phyloP scores from a whole-genome alignment of 2,329 filamentous ascomycete species.

The Samsoniella hepiali region DNA sequence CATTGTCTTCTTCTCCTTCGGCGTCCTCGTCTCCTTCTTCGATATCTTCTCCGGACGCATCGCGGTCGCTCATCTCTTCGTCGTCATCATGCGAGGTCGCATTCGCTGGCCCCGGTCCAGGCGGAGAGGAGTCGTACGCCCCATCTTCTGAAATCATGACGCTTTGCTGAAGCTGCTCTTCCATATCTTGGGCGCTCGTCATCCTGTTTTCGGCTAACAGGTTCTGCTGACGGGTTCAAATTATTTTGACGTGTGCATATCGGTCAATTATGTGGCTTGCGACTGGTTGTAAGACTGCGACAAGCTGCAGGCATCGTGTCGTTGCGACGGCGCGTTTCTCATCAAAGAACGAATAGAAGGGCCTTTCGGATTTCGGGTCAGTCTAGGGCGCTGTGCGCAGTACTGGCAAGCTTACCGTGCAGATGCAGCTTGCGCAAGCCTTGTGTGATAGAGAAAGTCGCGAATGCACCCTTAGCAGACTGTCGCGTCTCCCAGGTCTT shows the following conservation, averaged over 20 bases:
- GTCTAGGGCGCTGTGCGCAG: background rate
- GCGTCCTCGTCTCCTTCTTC: conserved; percentile 40
- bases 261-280: conserved; percentile 25
- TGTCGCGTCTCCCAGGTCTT: conserved; percentile 17
- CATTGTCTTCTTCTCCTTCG: conserved; percentile 42
- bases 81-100: conserved; percentile 32
- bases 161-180: conserved; percentile 57
- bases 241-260: conserved; percentile 29
- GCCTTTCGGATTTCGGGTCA: background rate
- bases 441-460: background rate
- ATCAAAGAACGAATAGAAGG: background rate
- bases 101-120: conserved; percentile 18
- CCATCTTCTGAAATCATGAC: conserved; percentile 49
- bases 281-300: conserved; percentile 21
- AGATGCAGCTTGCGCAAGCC: conserved; percentile 12
- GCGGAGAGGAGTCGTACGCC: conserved; percentile 33
- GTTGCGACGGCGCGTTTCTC: conserved; percentile 18
- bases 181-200: conserved; percentile 52
- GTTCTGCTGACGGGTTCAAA: conserved; percentile 14
- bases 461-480: conserved; percentile 9
- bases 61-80: conserved; percentile 37
- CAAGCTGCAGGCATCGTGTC: conserved; percentile 15
- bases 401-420: background rate
- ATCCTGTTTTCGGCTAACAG: conserved; percentile 35
- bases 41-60: conserved; percentile 40